Evolutionary conservation across 2,329 filamentous ascomycete species (phyloP).

Genomic region (Aspergillus sergii): DNA sequence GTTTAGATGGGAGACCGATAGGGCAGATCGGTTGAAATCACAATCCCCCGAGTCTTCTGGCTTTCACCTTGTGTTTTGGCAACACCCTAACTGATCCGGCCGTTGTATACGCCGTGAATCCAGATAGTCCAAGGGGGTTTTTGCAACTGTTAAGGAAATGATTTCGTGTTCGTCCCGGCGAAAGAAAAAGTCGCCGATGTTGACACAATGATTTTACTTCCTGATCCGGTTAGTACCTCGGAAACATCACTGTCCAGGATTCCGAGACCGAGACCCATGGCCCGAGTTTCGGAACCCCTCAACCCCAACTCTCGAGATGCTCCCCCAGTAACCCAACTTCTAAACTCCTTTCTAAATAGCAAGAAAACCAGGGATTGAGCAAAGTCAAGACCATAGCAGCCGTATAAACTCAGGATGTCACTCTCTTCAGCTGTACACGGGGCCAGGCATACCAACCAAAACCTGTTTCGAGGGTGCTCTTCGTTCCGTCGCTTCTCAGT

Average conservation of each 20-base stretch:
- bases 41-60: neutral
- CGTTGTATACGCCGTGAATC: no score
- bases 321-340: neutral
- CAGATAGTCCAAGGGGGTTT: no score
- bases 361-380: neutral
- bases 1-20: neutral
- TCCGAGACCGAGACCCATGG: conserved; percentile 10
- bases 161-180: neutral
- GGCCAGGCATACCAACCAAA: neutral
- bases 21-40: neutral
- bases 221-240: conserved; percentile 1
- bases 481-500: conserved; percentile 18
- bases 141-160: no score
- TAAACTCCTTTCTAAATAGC: no score
- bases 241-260: conserved; percentile 11
- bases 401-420: conserved; percentile 5
- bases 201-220: neutral
- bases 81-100: no score
- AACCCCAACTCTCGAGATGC: neutral
- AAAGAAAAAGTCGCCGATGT: neutral
- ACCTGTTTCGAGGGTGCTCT: neutral
- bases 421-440: conserved; percentile 1
- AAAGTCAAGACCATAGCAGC: neutral
- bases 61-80: neutral
- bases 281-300: conserved; percentile 10